Conservation (phyloP, 148 eudicot genomes). For the Agrostemma githago region DNA sequence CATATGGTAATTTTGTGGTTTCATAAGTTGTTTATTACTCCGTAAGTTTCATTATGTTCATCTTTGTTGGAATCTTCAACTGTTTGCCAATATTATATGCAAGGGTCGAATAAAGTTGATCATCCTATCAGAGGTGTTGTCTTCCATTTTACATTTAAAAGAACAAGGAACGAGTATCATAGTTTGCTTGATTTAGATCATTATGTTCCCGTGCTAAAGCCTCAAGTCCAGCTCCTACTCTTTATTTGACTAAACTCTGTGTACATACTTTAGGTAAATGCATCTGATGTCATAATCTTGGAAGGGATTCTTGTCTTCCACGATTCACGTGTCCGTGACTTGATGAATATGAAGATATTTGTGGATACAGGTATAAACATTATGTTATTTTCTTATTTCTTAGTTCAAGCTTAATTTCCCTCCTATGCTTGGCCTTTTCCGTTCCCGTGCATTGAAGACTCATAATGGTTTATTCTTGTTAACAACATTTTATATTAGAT, state of each 20-base stretch:
- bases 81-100: background rate
- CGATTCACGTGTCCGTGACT: slow-evolving; percentile 74
- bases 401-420: slow-evolving; percentile 17
- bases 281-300: slow-evolving; percentile 89
- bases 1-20: background rate
- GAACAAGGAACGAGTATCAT: background rate
- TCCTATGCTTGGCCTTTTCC: slow-evolving; percentile 8
- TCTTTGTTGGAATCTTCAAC: background rate
- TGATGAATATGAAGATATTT: slow-evolving; percentile 97
- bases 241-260: background rate
- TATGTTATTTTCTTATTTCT: background rate
- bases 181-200: background rate
- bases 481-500: slow-evolving; percentile 39
- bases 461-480: background rate
- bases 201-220: background rate
- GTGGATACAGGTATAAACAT: slow-evolving; percentile 75
- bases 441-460: background rate
- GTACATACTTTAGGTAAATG: slow-evolving; percentile 61
- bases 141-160: background rate
- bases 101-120: background rate
- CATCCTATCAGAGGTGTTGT: background rate
- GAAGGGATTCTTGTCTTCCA: slow-evolving; percentile 95
- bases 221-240: background rate
- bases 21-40: too few relatives aligned
- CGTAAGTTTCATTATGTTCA: background rate